Base-by-base conservation (phyloP, 2,329 filamentous ascomycete genomes). In the Ambrosiella cleistominuta region DNA sequence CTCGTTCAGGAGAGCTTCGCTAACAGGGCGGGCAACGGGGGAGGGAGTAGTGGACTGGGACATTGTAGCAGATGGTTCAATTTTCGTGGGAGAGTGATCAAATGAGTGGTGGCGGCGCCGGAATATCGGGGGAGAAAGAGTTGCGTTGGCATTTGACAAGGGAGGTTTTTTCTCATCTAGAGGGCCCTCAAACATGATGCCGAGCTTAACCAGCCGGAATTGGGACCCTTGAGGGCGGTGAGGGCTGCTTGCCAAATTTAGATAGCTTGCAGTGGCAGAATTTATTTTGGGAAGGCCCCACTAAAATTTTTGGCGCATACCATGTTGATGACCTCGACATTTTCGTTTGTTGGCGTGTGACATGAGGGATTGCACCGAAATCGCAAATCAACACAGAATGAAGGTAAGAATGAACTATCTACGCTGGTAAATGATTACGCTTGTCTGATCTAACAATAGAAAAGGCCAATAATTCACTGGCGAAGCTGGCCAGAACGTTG, bases 1-100 rank as follows among this genome's bases (percentile, higher is more conserved):
- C 76, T 98, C 93, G 74, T 97, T 97, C 69, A 98, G 81, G 67
- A 98, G 82, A 68, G 91, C 88, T 78, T 98, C 93, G 78, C 91
- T 97, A 74, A 96, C 86, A 63, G 93, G 91, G 72, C 88, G 82
- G 71, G 85, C 79, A 69, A 86, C 63, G 69, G 66, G 66, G 62
- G 65, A 62, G 62, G 67, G 64, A 38, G 61, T 65, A 76, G 74
- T 74, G 71, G 71, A 69, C 66, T 79, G 76, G 65, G 78, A 70
- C 79, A 81, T 81, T 67, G 65, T 73, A 68, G 49, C 39, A 39
- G 17, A 12, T 11, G 47, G 58, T 58, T 49, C 15, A 27, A 54
- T 35, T 15, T 57, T 36, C 17, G 17, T 15, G 47, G 58, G 50
- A 27, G 40, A 51, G 38, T 52, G 49, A 50, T 38, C 9, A 52